Percentiles rank a stretch among this genome's conserved stretches.
These are phyloP conservation scores for Heliamphora exappendiculata DNA, from an alignment of 148 eudicot species.

Conservation along the genomic window DNA sequence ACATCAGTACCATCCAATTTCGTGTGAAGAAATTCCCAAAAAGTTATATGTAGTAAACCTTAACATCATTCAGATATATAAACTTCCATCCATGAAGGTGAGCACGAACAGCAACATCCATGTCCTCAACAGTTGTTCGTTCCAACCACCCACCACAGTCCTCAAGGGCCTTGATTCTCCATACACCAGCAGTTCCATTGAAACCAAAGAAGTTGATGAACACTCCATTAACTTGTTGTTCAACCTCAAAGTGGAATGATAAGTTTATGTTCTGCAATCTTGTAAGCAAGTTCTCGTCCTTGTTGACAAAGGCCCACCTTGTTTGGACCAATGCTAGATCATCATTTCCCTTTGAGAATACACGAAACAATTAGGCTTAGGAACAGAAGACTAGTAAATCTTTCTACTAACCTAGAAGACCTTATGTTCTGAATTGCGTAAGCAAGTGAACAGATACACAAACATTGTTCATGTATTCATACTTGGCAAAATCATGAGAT, in stretches of 20 bases:
- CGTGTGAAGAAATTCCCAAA: not conserved
- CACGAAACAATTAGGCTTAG: not conserved
- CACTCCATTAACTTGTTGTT: constrained; percentile 94
- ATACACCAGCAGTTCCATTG: constrained; percentile 99
- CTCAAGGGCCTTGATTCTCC: constrained; percentile 93
- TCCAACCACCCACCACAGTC: constrained; percentile 98
- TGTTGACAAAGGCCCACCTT: constrained; percentile 91
- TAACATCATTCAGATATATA: constrained; percentile 78
- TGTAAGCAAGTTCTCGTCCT: constrained; percentile 92
- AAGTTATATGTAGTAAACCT: constrained; percentile 37
- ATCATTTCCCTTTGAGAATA: constrained; percentile 54
- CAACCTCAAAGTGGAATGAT: constrained; percentile 95
- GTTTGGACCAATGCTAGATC: constrained; percentile 91
- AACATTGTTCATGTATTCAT: not conserved
- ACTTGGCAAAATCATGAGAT: not conserved
- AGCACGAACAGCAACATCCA: constrained; percentile 99
- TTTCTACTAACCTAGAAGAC: not conserved
- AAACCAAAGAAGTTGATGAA: constrained; percentile 94
- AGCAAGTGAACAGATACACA: not conserved
- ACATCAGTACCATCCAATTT: not conserved
- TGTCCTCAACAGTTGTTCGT: constrained; percentile 94
- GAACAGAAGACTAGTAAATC: constrained; percentile 1
- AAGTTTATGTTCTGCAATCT: constrained; percentile 85
- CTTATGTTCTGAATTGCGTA: not conserved
- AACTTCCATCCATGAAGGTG: constrained; percentile 98